Evolutionary conservation across 352 stramenopile genomes (phyloP).

Genomic region (Pythium folliculosum): DNA sequence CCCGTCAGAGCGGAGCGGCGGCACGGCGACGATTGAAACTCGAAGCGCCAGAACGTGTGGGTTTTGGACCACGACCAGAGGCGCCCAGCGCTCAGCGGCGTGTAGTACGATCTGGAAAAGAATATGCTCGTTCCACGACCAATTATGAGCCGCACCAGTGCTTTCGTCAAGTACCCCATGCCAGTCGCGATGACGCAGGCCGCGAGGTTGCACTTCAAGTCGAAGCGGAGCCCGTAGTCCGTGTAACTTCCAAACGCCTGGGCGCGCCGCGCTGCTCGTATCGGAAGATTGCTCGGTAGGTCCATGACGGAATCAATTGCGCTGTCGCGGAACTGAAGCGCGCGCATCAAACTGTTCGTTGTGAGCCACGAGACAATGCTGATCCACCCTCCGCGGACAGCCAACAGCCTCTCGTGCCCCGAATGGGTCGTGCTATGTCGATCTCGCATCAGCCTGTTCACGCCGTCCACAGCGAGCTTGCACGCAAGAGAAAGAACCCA

Average conservation of each 20-base stretch:
- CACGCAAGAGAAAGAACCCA: constrained; percentile 29
- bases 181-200: background rate
- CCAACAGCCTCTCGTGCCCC: constrained; percentile 6
- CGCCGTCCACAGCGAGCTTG: constrained; percentile 19
- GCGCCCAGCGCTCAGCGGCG: constrained; percentile 11
- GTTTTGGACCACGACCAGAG: background rate
- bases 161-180: background rate
- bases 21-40: background rate
- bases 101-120: constrained; percentile 15
- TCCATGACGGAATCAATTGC: constrained; percentile 6
- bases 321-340: constrained; percentile 19
- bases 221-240: constrained; percentile 15
- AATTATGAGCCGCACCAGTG: background rate
- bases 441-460: background rate
- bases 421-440: background rate
- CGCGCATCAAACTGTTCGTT: constrained; percentile 20
- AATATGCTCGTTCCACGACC: background rate
- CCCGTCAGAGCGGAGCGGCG: background rate
- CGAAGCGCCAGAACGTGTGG: background rate
- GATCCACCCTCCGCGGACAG: constrained; percentile 20
- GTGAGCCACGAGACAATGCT: constrained; percentile 16
- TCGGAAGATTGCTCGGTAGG: background rate
- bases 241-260: background rate
- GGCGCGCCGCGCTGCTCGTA: background rate
- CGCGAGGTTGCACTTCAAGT: constrained; percentile 1